These are phyloP conservation scores for Orbilia javanica DNA, from an alignment of 2,329 filamentous ascomycete genomes.

Conservation along the genomic window DNA sequence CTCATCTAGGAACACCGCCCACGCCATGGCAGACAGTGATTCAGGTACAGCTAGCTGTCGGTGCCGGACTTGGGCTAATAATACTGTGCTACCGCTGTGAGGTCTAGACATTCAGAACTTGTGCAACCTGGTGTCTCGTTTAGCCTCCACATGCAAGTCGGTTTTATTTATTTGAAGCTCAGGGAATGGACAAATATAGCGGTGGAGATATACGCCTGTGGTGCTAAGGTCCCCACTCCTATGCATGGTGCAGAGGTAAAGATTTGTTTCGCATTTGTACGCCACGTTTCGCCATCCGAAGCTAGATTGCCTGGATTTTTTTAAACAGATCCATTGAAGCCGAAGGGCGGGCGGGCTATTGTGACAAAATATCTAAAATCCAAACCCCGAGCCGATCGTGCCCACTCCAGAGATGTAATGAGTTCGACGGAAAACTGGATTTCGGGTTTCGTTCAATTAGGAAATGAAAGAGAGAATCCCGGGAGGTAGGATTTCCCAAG, in stretches of 20 bases:
- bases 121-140: constrained; percentile 45
- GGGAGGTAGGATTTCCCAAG: constrained; percentile 31
- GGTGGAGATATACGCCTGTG: constrained; percentile 30
- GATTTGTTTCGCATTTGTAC: constrained; percentile 52
- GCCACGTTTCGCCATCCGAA: constrained; percentile 57
- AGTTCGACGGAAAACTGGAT: constrained; percentile 4
- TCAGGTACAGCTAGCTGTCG: constrained; percentile 13
- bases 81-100: constrained; percentile 13
- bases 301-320: constrained; percentile 17
- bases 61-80: constrained; percentile 9
- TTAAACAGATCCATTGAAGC: neutral
- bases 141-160: constrained; percentile 38
- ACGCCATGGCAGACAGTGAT: constrained; percentile 5
- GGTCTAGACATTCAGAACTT: constrained; percentile 31
- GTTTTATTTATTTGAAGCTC: constrained; percentile 46
- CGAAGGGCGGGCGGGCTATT: neutral
- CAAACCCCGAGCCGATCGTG: constrained; percentile 26
- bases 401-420: constrained; percentile 5
- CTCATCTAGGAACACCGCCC: neutral
- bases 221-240: constrained; percentile 32
- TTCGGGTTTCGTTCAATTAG: constrained; percentile 18
- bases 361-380: constrained; percentile 35
- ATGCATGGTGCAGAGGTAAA: constrained; percentile 37
- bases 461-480: constrained; percentile 53
- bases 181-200: constrained; percentile 43